A percentile compares a stretch with the other conserved stretches of the same genome.
Conservation (phyloP, 2,329 filamentous ascomycete genomes). For the Zymoseptoria passerinii region DNA sequence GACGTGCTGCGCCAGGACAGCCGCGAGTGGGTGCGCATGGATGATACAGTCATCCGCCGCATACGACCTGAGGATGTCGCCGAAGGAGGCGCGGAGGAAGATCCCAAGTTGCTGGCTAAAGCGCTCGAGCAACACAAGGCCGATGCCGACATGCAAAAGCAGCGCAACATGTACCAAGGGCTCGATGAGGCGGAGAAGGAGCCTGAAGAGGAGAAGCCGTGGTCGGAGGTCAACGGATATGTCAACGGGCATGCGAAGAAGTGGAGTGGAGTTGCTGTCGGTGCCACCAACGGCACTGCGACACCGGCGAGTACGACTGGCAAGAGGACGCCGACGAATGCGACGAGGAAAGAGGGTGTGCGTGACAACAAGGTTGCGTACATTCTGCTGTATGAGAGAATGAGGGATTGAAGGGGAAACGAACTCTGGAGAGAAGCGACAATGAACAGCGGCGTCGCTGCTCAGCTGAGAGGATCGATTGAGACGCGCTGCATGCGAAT, state of each 20-base stretch:
- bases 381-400: constrained; percentile 85
- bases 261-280: constrained; percentile 50
- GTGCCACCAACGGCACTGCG: constrained; percentile 47
- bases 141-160: constrained; percentile 32
- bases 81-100: constrained; percentile 73
- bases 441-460: not conserved
- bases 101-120: constrained; percentile 58
- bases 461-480: not conserved
- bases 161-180: constrained; percentile 65
- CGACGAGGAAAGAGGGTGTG: constrained; percentile 40
- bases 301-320: constrained; percentile 43
- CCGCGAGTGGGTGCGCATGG: constrained; percentile 91
- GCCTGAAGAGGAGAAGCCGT: constrained; percentile 56
- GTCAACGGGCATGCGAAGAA: constrained; percentile 38
- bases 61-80: constrained; percentile 84
- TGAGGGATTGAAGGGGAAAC: constrained; percentile 30
- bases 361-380: constrained; percentile 98
- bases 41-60: constrained; percentile 83
- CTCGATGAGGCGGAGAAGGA: constrained; percentile 57
- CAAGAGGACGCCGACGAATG: constrained; percentile 47
- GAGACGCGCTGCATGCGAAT: not conserved
- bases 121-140: constrained; percentile 61
- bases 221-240: constrained; percentile 75
- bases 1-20: constrained; percentile 90
- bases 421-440: not conserved